Evolutionary conservation across 1,139 yeast genomes (phyloP).

Genomic region (Geotrichum histeridarum): DNA sequence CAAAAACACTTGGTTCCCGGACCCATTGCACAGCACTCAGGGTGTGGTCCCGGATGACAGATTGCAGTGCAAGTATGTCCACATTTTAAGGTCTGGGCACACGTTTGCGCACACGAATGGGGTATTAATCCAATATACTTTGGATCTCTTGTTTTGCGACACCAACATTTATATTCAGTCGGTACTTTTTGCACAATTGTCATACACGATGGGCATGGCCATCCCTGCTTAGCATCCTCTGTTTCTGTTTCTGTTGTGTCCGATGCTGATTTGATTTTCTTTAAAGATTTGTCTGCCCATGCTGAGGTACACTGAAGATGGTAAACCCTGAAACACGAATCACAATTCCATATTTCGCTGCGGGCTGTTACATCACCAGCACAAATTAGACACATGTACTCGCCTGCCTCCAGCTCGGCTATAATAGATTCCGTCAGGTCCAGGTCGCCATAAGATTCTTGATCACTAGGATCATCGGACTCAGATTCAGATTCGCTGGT

Average conservation of each 20-base stretch:
- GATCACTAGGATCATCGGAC: no score
- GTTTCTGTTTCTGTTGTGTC: slow-evolving; percentile 17
- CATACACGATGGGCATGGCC: slow-evolving; percentile 92
- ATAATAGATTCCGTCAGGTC: slow-evolving; percentile 36
- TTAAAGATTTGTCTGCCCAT: slow-evolving; percentile 68
- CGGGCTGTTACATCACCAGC: slow-evolving; percentile 68
- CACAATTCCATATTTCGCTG: slow-evolving; percentile 70
- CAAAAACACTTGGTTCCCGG: slow-evolving; percentile 67
- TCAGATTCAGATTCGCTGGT: no score
- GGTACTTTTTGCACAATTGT: slow-evolving; percentile 53
- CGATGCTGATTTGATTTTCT: background rate
- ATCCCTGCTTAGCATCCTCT: slow-evolving; percentile 39
- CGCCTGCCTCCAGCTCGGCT: slow-evolving; percentile 60
- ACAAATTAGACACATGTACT: slow-evolving; percentile 75
- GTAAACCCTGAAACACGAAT: slow-evolving; percentile 67
- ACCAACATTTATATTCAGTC: slow-evolving; percentile 75
- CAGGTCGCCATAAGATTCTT: slow-evolving; percentile 19
- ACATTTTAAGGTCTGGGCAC: slow-evolving; percentile 56
- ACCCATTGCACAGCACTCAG: slow-evolving; percentile 72
- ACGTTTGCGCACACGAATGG: slow-evolving; percentile 85
- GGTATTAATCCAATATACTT: slow-evolving; percentile 57
- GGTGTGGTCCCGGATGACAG: slow-evolving; percentile 92
- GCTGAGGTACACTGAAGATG: slow-evolving; percentile 74
- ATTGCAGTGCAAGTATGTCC: slow-evolving; percentile 68
- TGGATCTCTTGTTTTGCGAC: slow-evolving; percentile 73